Evolutionary conservation across 1,139 yeast genomes (phyloP).

Genomic region (Scheffersomyces parashehatae): DNA sequence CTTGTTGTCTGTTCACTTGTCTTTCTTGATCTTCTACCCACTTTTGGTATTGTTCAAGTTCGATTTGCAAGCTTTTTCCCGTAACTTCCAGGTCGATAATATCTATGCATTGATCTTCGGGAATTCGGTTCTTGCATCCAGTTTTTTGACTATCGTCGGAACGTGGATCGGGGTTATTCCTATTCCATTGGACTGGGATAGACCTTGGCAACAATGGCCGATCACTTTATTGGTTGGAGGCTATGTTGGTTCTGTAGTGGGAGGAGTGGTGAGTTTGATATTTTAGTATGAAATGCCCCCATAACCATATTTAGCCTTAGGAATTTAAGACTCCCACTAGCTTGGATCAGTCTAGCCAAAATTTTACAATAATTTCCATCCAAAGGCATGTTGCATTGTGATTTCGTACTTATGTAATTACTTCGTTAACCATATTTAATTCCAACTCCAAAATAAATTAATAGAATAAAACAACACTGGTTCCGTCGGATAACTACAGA

Average conservation of each 20-base stretch:
- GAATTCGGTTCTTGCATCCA: slow-evolving; percentile 40
- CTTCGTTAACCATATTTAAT: too few species aligned
- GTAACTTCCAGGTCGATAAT: slow-evolving; percentile 23
- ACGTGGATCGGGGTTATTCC: slow-evolving; percentile 94
- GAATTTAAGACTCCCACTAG: too few species aligned
- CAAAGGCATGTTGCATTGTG: too few species aligned
- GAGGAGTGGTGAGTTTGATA: slow-evolving; percentile 31
- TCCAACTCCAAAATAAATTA: too few species aligned
- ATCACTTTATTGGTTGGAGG: slow-evolving; percentile 82
- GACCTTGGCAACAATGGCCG: slow-evolving; percentile 99
- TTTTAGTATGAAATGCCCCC: too few species aligned
- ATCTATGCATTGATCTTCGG: slow-evolving; percentile 25
- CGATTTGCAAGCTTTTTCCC: slow-evolving; percentile 38
- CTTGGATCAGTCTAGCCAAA: too few species aligned
- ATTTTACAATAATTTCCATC: too few species aligned
- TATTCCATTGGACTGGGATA: slow-evolving; percentile 96
- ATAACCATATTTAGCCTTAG: too few species aligned
- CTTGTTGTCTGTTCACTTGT: slow-evolving; percentile 63
- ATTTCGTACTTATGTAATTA: too few species aligned
- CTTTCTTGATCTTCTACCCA: slow-evolving; percentile 65
- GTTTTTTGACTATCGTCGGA: slow-evolving; percentile 62
- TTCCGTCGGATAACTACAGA: too few species aligned
- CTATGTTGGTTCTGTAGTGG: slow-evolving; percentile 68
- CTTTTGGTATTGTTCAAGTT: slow-evolving; percentile 60
- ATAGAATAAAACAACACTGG: too few species aligned